A percentile compares a stretch with the other conserved stretches of the same genome.
Conservation (phyloP, 495 filamentous ascomycete genomes). For the Penicillium chermesinum region DNA sequence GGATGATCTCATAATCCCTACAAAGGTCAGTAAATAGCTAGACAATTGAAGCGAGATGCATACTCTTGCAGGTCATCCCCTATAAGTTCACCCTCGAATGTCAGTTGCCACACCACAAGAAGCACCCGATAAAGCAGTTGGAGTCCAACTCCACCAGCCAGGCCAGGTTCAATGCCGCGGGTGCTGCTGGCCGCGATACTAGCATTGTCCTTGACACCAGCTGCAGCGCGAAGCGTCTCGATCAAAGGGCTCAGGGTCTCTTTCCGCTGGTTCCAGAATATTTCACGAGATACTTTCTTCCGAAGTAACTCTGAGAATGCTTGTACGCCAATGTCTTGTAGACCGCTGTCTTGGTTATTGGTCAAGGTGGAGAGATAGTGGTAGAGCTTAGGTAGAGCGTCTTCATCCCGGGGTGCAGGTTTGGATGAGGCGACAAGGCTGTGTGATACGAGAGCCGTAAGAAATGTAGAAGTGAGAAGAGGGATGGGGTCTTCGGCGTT, state of each 20-base stretch:
- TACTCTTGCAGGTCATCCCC: constrained; percentile 86
- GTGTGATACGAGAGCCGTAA: constrained; percentile 73
- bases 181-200: constrained; percentile 51
- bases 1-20: constrained; percentile 87
- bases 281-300: constrained; percentile 62
- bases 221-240: constrained; percentile 74
- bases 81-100: constrained; percentile 79
- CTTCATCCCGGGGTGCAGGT: constrained; percentile 52
- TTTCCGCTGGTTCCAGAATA: constrained; percentile 83
- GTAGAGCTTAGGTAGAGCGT: constrained; percentile 81
- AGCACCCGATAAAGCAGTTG: constrained; percentile 94
- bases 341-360: constrained; percentile 75
- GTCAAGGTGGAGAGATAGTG: constrained; percentile 75
- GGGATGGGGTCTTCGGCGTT: constrained; percentile 83
- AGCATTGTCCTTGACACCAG: constrained; percentile 65
- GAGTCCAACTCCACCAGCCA: constrained; percentile 79
- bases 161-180: constrained; percentile 54
- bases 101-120: constrained; percentile 89
- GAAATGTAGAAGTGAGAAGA: constrained; percentile 81
- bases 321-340: constrained; percentile 94
- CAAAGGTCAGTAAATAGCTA: background rate
- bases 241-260: constrained; percentile 80
- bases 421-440: constrained; percentile 57
- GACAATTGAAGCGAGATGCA: constrained; percentile 13
- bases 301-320: constrained; percentile 85